Conservation (phyloP, 495 filamentous ascomycete genomes). For the Daldinia concentrica region DNA sequence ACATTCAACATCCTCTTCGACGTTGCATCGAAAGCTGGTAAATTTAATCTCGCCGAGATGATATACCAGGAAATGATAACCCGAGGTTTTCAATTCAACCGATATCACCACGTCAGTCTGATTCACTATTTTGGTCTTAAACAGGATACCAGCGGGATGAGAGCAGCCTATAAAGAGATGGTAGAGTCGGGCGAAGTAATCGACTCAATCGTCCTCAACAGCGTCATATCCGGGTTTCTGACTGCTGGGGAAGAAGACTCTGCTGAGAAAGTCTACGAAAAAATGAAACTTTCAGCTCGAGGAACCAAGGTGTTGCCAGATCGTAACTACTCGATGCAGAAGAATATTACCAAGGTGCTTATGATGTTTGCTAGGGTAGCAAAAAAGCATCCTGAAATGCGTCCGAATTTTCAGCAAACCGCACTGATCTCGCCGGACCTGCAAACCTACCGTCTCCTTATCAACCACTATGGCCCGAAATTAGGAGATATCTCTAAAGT, state of each 20-base stretch:
- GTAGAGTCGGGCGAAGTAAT: slow-evolving; percentile 85
- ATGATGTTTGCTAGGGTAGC: slow-evolving; percentile 59
- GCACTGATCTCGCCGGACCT: slow-evolving; percentile 69
- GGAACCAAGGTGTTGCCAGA: slow-evolving; percentile 47
- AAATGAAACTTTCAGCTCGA: slow-evolving; percentile 74
- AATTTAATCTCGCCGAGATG: slow-evolving; percentile 83
- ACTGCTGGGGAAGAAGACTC: slow-evolving; percentile 72
- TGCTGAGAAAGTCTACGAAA: slow-evolving; percentile 80
- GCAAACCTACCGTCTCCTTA: slow-evolving; percentile 71
- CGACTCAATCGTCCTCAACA: slow-evolving; percentile 87
- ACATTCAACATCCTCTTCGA: slow-evolving; percentile 95
- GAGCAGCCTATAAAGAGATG: slow-evolving; percentile 76
- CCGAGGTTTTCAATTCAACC: slow-evolving; percentile 70
- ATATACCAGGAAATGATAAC: slow-evolving; percentile 80
- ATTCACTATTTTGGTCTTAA: slow-evolving; percentile 85
- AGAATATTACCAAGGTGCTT: slow-evolving; percentile 64
- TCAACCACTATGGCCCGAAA: slow-evolving; percentile 62
- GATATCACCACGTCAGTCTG: slow-evolving; percentile 78
- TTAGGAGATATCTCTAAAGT: slow-evolving; percentile 67
- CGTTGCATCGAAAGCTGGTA: slow-evolving; percentile 82
- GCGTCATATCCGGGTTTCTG: slow-evolving; percentile 80
- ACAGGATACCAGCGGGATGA: slow-evolving; percentile 71
- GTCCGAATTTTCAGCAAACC: slow-evolving; percentile 59
- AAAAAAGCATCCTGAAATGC: slow-evolving; percentile 52
- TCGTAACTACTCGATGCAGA: slow-evolving; percentile 56